Evolutionary conservation across 805 yeast genomes (phyloP), one percentile per base, ranked within the genome.

Genomic region (Candida oleophila): DNA sequence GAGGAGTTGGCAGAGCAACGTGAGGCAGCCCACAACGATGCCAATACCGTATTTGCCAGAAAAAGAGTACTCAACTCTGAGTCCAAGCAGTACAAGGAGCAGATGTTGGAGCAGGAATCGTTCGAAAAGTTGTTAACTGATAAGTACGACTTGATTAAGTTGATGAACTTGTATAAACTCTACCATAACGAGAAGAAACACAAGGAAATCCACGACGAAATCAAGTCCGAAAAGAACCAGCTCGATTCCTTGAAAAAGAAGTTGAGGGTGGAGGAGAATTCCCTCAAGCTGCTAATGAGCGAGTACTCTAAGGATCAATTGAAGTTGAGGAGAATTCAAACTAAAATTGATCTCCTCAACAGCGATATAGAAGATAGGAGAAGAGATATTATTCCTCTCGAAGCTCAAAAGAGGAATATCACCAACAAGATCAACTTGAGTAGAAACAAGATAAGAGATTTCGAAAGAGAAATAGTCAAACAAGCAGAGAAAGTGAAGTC

Each of bases 31-130:
- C 83, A 78, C 47, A 85, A 82, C 38, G 72, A 74, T 2, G 76
- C 95, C 0, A 78, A 84, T 2, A 71, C 80, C 9, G 78, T 87
- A 2, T 81, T 85, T 49, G 77, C 88, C 22, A 79, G 83, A 50
- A 85, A 84, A 64, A 79, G 91, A 61, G 78, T 83, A 34, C 73
- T 83, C 38, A 85, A 80, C 53, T 78, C 83, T 33, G 98, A 89
- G 60, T 74, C 87, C 42, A 85, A 78, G 60, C 91, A 84, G 55
- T 89, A 89, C 56, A 82, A 81, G 53, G 89, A 81, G 49, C 96
- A 89, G 60, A 74, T 85, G 54, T 71, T 71, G 3, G 94, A 89
- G 60, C 85, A 86, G 41, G 87, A 82, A 48, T 68, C 76, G 47
- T 89, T 81, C 61, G 85, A 83, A 52, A 61, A 67, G 30, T 82